Base-by-base conservation (phyloP, 2,329 filamentous ascomycete species). In the Hymenoscyphus linearis region DNA sequence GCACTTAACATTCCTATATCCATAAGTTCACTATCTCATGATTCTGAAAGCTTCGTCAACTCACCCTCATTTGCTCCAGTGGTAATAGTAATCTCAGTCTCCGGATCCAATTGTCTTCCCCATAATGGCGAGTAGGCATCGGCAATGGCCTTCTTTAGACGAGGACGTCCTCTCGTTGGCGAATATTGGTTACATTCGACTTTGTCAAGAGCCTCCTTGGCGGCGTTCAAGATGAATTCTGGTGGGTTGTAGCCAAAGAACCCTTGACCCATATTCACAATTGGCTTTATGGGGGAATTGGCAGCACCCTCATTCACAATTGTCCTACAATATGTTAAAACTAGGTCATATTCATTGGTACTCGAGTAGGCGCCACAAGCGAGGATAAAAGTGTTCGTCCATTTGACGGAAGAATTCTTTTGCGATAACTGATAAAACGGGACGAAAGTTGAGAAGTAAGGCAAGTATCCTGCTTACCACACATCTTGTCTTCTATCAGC, bases 101-200 rank as follows among this genome's bases (percentile, higher is more conserved):
- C 91, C 0, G 93, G 91, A 74, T 99, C 82, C 52, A 99, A 76
- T 65, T 83, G 80, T 59, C 90, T 85, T 37, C 91, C 91, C 80
- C 96, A 98, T 75, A 88, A 88, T 0, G 92, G 91, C 14, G 91
- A 89, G 78, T 99, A 99, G 25, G 95, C 90, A 70, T 96, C 86
- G 2, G 95, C 90, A 70, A 99, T 87, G 57, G 95, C 95, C 79
- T 98, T 91, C 82, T 88, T 93, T 72, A 99, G 82, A 60, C 93
- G 85, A 50, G 95, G 93, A 6, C 93, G 87, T 63, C 95, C 95
- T 81, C 92, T 95, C 22, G 95, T 97, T 2, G 93, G 95, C 25
- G 92, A 93, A 81, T 99, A 99, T 80, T 99, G 95, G 76, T 99
- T 99, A 82, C 93, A 97, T 68, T 98, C 95, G 25, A 99, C 93